Conservation (phyloP, 192 early-diverging fungal genomes). For the Rhizophagus sp. region DNA sequence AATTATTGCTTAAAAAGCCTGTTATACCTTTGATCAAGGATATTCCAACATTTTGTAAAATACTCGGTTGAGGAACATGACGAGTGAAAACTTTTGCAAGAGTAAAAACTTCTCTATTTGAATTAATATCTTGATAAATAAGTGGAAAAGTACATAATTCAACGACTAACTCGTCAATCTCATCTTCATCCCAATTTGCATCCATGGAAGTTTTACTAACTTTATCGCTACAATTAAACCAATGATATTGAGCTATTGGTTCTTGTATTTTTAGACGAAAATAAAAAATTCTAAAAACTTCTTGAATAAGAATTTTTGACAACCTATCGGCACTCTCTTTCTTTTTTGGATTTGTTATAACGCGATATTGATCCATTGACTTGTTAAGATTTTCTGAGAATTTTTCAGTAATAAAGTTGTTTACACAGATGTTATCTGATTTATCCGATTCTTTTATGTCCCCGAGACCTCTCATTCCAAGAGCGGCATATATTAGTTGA, state of each 20-base stretch:
- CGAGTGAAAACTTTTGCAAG: neutral
- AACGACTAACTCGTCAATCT: constrained; percentile 1
- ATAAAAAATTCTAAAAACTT: neutral
- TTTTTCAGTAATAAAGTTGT: neutral
- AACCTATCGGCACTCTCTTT: neutral
- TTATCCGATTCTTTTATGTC: neutral
- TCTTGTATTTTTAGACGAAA: constrained; percentile 3
- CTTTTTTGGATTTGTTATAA: neutral
- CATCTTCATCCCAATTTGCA: neutral
- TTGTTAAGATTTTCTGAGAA: neutral
- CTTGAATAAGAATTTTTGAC: neutral
- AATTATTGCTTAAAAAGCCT: too few relatives aligned
- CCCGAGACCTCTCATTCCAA: neutral
- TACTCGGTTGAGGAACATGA: neutral
- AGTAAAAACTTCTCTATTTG: neutral
- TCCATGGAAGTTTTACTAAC: neutral
- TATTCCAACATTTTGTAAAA: neutral
- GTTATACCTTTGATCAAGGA: too few relatives aligned
- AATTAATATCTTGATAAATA: neutral
- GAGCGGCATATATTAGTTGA: neutral
- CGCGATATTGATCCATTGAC: neutral
- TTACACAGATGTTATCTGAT: neutral
- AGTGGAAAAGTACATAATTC: constrained; percentile 8
- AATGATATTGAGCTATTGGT: neutral
- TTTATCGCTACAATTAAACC: neutral